phyloP scores from a whole-genome alignment of 768 basidiomycete species.

The Leccinum incarnatum region DNA sequence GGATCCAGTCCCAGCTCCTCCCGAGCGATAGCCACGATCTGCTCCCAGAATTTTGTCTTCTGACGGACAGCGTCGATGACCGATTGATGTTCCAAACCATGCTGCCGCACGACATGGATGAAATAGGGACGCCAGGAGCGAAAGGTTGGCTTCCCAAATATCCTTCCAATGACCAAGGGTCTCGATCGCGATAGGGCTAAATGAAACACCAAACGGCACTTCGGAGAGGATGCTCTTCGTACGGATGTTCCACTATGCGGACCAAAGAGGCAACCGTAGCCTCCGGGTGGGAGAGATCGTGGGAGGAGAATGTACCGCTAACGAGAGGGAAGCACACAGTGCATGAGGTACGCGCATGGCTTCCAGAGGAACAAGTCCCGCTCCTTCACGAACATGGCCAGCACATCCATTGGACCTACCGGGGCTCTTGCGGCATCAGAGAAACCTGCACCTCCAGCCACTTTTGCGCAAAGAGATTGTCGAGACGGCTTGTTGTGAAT shows the following conservation, averaged over 20 bases:
- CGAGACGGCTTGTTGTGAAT: constrained; percentile 56
- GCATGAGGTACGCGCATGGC: constrained; percentile 66
- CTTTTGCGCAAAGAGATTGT: constrained; percentile 66
- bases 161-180: constrained; percentile 69
- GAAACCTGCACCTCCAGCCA: constrained; percentile 46
- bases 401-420: constrained; percentile 70
- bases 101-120: constrained; percentile 78
- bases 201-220: constrained; percentile 85
- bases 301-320: constrained; percentile 57
- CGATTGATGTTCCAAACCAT: constrained; percentile 68
- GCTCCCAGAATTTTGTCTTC: constrained; percentile 66
- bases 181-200: constrained; percentile 62
- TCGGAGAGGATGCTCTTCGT: constrained; percentile 72
- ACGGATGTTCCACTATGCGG: constrained; percentile 73
- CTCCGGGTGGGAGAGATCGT: constrained; percentile 79
- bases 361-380: constrained; percentile 67
- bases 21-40: constrained; percentile 58
- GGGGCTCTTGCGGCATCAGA: constrained; percentile 45
- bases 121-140: constrained; percentile 71
- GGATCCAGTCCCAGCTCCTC: constrained; percentile 75
- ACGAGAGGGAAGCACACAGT: constrained; percentile 62
- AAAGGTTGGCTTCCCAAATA: constrained; percentile 75
- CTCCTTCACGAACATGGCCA: constrained; percentile 65
- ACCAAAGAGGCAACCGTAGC: constrained; percentile 64
- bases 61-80: constrained; percentile 55